Conservation (phyloP, 2,329 filamentous ascomycete genomes). For the Paracamarosporium sp. region DNA sequence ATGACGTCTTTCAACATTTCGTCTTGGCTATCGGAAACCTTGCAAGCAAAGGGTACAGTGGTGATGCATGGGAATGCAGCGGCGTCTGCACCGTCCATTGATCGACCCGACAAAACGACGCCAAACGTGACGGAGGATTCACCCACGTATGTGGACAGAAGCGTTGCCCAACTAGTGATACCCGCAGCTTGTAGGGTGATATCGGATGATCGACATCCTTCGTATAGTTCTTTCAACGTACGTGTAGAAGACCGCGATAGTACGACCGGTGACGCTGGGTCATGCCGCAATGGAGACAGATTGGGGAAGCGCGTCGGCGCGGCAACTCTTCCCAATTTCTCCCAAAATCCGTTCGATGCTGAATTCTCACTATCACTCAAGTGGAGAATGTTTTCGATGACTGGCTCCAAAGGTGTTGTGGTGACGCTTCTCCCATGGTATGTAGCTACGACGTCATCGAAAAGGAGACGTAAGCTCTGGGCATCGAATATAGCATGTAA, state of each 20-base stretch:
- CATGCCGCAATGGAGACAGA: slow-evolving; percentile 67
- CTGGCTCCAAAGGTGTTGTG: slow-evolving; percentile 46
- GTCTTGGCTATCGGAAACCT: slow-evolving; percentile 60
- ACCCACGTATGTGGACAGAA: slow-evolving; percentile 79
- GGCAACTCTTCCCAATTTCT: slow-evolving; percentile 57
- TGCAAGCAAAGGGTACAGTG: slow-evolving; percentile 76
- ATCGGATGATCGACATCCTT: slow-evolving; percentile 62
- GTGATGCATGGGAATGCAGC: slow-evolving; percentile 80
- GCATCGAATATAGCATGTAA: slow-evolving; percentile 91
- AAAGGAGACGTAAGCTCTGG: slow-evolving; percentile 69
- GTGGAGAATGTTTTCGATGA: slow-evolving; percentile 55
- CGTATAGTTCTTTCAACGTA: slow-evolving; percentile 58
- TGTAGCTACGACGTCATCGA: slow-evolving; percentile 63
- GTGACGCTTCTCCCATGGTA: slow-evolving; percentile 41
- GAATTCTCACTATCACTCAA: slow-evolving; percentile 39
- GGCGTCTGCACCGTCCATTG: slow-evolving; percentile 62
- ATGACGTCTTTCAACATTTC: slow-evolving; percentile 70
- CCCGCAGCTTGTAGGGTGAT: slow-evolving; percentile 78
- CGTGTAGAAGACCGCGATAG: slow-evolving; percentile 47
- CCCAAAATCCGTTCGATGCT: slow-evolving; percentile 67
- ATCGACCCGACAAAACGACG: slow-evolving; percentile 78
- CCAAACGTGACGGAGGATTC: slow-evolving; percentile 79
- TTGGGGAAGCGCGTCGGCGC: slow-evolving; percentile 77
- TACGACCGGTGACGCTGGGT: slow-evolving; percentile 43
- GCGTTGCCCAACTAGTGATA: slow-evolving; percentile 77